Evolutionary conservation across 495 filamentous ascomycete species (phyloP).

Genomic region (Lasiosphaeris hirsuta): DNA sequence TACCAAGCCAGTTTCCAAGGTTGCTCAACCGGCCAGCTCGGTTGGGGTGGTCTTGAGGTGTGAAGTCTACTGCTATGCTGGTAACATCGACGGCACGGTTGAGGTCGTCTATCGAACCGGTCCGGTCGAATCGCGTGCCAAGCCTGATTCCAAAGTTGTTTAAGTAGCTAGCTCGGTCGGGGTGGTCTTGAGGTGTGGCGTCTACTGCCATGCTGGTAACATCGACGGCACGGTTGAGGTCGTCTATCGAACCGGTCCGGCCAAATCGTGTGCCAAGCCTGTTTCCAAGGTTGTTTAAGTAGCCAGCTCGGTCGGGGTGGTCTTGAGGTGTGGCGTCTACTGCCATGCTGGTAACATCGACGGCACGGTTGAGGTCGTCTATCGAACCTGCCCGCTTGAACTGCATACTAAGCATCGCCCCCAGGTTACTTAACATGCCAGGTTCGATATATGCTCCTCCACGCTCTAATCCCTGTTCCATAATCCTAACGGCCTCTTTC

Average conservation of each 20-base stretch:
- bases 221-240: neutral
- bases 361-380: constrained; percentile 5
- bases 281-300: constrained; percentile 4
- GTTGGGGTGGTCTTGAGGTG: too few species aligned
- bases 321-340: neutral
- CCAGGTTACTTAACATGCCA: constrained; percentile 4
- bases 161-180: neutral
- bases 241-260: neutral
- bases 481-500: neutral
- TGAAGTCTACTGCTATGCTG: neutral
- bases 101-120: neutral
- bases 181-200: neutral
- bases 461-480: neutral
- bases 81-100: neutral
- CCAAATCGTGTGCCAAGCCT: neutral
- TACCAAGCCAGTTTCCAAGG: too few species aligned
- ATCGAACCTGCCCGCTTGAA: neutral
- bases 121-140: neutral
- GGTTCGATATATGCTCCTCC: constrained; percentile 1
- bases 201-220: neutral
- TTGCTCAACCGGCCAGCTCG: too few species aligned
- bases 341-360: too few species aligned
- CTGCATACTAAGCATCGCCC: neutral
- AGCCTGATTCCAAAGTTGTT: neutral
- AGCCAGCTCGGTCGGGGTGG: constrained; percentile 1